A percentile compares a stretch with the other conserved stretches of the same genome.
Evolutionary conservation across 2,329 filamentous ascomycete genomes (phyloP).

Genomic region (Monosporascus sp.): DNA sequence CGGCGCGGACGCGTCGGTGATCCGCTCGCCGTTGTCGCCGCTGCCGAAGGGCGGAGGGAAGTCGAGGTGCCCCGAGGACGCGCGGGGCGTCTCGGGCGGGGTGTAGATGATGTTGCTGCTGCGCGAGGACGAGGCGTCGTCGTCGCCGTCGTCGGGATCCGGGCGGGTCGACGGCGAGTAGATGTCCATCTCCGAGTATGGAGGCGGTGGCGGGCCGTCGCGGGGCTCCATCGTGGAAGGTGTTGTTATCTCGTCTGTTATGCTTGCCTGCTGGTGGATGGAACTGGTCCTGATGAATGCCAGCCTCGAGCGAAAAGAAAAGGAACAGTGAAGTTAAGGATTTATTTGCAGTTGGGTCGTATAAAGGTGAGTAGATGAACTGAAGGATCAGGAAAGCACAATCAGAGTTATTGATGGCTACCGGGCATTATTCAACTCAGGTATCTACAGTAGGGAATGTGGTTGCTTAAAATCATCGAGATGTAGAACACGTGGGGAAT

Average conservation of each 20-base stretch:
- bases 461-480: neutral
- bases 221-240: constrained; percentile 19
- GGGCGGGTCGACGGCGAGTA: constrained; percentile 37
- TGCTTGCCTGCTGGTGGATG: neutral
- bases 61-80: constrained; percentile 10
- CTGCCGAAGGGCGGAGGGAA: constrained; percentile 20
- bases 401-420: too few relatives aligned
- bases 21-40: constrained; percentile 18
- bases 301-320: too few relatives aligned
- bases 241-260: neutral
- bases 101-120: constrained; percentile 44
- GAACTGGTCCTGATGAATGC: neutral
- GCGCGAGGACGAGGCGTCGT: constrained; percentile 35
- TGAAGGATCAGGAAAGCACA: too few relatives aligned
- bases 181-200: constrained; percentile 53
- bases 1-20: constrained; percentile 26
- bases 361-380: too few relatives aligned
- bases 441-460: neutral
- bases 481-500: too few relatives aligned
- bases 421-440: too few relatives aligned
- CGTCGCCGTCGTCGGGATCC: constrained; percentile 18
- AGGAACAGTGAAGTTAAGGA: too few relatives aligned
- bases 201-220: constrained; percentile 44
- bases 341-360: too few relatives aligned
- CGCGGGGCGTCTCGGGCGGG: constrained; percentile 43